Conservation (phyloP, 2,329 filamentous ascomycete genomes). For the Colletotrichum cereale region DNA sequence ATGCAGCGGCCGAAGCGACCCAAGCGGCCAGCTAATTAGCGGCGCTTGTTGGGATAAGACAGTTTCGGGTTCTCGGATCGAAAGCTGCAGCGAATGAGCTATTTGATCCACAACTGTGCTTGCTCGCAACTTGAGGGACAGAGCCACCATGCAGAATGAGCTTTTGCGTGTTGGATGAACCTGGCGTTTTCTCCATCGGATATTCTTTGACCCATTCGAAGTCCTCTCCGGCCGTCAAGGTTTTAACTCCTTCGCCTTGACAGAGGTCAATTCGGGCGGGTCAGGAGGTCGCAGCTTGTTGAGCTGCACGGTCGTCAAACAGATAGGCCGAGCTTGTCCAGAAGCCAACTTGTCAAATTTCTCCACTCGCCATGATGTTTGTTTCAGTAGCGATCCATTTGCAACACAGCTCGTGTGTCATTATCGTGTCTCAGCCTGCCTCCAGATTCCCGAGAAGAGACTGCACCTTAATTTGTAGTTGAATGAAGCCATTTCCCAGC, state of each 20-base stretch:
- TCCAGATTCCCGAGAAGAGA: background rate
- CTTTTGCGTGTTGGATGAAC: conserved; percentile 27
- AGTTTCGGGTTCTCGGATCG: conserved; percentile 14
- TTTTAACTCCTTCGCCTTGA: background rate
- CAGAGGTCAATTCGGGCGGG: background rate
- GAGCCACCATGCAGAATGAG: background rate
- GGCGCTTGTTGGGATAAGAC: conserved; percentile 6
- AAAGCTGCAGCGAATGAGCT: conserved; percentile 10
- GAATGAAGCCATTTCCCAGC: background rate
- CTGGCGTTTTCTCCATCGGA: background rate
- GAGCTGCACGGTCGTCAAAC: background rate
- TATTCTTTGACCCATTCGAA: background rate
- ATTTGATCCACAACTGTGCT: conserved; percentile 7
- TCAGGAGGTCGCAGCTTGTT: too few species aligned
- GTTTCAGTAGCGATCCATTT: conserved; percentile 3
- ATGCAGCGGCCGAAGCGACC: conserved; percentile 21
- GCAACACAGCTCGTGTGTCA: conserved; percentile 20
- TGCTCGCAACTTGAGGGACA: background rate
- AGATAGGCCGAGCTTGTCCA: background rate
- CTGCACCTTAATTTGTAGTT: background rate
- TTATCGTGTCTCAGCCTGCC: conserved; percentile 17
- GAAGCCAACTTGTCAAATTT: background rate
- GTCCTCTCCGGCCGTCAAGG: background rate
- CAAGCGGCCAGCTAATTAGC: conserved; percentile 23
- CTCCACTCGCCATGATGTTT: background rate